Percentiles rank a stretch among this genome's conserved stretches.
Conservation (phyloP, 2,329 filamentous ascomycete species). For the Akanthomyces dipterigenus region DNA sequence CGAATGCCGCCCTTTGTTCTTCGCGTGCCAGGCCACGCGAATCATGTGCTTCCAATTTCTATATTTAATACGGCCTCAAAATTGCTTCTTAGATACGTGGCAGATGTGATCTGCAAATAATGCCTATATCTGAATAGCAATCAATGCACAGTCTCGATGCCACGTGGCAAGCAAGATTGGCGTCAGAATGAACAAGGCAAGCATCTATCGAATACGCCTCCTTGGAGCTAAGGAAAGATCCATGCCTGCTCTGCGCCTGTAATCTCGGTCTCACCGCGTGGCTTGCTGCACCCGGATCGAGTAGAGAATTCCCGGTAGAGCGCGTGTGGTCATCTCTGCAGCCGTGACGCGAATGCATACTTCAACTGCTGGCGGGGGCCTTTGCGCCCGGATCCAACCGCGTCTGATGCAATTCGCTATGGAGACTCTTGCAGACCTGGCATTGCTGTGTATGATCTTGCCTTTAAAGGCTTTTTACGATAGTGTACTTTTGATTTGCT, state of each 20-base stretch:
- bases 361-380: not conserved
- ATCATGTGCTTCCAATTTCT: not conserved
- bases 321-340: not conserved
- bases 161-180: not conserved
- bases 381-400: not conserved
- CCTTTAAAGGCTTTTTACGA: not conserved
- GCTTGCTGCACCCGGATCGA: not conserved
- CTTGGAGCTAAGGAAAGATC: not conserved
- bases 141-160: not conserved
- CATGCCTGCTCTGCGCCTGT: not conserved
- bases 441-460: not conserved
- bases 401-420: not conserved
- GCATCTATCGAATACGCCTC: not conserved
- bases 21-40: not conserved
- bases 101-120: not conserved
- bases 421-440: not conserved
- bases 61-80: not conserved
- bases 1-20: not conserved
- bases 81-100: not conserved
- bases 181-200: not conserved
- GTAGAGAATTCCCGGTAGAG: not conserved
- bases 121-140: not conserved
- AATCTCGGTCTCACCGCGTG: not conserved
- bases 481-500: conserved; percentile 19
- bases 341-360: not conserved